A percentile compares a stretch with the other conserved stretches of the same genome.
These are phyloP conservation scores for Aristolochia contorta DNA, from an alignment of 164 flowering plant genomes.

Conservation along the genomic window DNA sequence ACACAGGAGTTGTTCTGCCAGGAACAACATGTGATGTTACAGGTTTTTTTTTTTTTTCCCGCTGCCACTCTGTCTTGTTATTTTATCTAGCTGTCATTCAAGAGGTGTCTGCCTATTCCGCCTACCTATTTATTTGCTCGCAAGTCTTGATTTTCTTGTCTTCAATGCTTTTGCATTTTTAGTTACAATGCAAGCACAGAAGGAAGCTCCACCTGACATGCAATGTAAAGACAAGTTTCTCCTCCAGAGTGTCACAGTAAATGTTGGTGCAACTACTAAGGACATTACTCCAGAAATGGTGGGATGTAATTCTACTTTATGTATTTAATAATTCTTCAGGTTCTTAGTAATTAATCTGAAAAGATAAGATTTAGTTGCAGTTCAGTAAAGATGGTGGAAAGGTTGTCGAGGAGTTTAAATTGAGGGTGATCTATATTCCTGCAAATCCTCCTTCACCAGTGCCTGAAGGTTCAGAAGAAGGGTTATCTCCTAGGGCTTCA, in stretches of 20 bases:
- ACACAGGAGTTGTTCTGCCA: constrained; percentile 64
- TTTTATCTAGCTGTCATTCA: no score
- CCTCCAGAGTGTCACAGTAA: constrained; percentile 55
- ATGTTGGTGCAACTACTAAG: constrained; percentile 35
- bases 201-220: constrained; percentile 67
- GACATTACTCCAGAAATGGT: constrained; percentile 70
- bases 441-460: constrained; percentile 92
- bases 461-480: constrained; percentile 92
- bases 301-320: neutral
- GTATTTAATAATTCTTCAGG: no score
- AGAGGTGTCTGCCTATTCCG: no score
- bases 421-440: constrained; percentile 74
- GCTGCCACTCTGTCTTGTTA: neutral
- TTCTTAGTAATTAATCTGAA: neutral
- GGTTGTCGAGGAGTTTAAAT: constrained; percentile 68
- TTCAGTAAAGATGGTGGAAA: constrained; percentile 67
- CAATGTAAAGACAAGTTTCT: constrained; percentile 90
- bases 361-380: constrained; percentile 27
- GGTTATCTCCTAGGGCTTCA: constrained; percentile 59
- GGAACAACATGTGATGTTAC: constrained; percentile 54
- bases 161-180: neutral
- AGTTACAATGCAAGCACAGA: constrained; percentile 94
- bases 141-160: neutral
- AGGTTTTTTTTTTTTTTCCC: constrained; percentile 27
- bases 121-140: no score